Base-by-base conservation (phyloP, 164 flowering plant species). In the Dillenia turbinata region DNA sequence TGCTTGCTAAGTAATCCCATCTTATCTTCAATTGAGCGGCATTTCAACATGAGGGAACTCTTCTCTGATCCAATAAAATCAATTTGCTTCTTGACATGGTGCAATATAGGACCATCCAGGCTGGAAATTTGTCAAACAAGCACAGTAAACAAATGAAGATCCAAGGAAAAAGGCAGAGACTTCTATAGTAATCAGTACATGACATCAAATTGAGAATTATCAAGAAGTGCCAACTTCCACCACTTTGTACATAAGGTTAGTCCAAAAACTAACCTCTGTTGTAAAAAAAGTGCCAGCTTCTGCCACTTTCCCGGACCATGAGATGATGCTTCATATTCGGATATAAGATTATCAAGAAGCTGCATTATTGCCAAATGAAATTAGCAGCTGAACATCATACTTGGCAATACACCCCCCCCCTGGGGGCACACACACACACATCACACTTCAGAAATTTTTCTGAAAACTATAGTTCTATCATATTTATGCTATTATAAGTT, bases 271-370 rank as follows among this genome's bases (percentile, higher is more conserved):
- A 66, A 95, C 99, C 98, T 90, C 69, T 85, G 92, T 60, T 81
- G 90, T 43, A 92, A 78, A 71, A 92, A 95, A 48, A 59, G 51
- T 51, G 85, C 71, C 70, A 89, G 53, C 73, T 85, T 95, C 62
- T 73, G 84, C 98, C 98, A 92, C 70, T 92, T 95, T 57, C 83
- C 91, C 50, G 99, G 96, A 75, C 99, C 99, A 71, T 88, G 88
- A 63, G 82, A 78, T 54, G 86, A 74, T 53, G 76, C 68, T 70
- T 90, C 97, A 79, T 87, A 95, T 62, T 95, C 90, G 1, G 91
- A 74, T n/a, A 90, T 52, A 54, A 92, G 89, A 62, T 66, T 79
- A 68, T 85, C 92, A 70, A 95, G 86, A 66, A 90, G 84, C 98
- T 95, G 83, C 49, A 74, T 26, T 10, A 57, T 16, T 24, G 10